Evolutionary conservation across 2,329 filamentous ascomycete species (phyloP).

Genomic region (Stachybotrys chlorohalonatus): DNA sequence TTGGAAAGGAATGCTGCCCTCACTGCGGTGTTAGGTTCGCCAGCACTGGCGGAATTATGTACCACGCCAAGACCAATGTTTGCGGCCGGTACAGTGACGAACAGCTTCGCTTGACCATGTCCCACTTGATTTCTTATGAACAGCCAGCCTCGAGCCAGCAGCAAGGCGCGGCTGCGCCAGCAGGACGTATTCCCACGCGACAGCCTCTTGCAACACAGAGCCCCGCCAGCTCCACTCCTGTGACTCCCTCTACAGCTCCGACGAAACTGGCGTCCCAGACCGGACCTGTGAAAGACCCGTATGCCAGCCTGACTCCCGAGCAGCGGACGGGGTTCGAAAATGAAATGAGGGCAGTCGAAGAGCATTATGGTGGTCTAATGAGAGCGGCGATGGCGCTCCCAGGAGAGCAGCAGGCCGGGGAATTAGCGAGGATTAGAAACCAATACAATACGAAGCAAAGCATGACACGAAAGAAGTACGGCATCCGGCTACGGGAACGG

Average conservation of each 20-base stretch:
- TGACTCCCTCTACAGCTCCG: background rate
- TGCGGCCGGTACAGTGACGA: conserved; percentile 32
- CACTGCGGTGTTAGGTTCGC: conserved; percentile 36
- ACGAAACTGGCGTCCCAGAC: conserved; percentile 2
- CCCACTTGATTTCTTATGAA: background rate
- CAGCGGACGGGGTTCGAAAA: conserved; percentile 13
- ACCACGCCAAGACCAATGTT: conserved; percentile 34
- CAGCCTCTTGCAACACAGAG: background rate
- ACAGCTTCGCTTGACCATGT: background rate
- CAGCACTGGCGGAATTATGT: conserved; percentile 29
- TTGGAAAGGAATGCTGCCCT: conserved; percentile 28
- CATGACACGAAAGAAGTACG: conserved; percentile 47
- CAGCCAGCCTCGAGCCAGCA: background rate
- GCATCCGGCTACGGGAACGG: conserved; percentile 42
- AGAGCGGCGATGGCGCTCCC: conserved; percentile 28
- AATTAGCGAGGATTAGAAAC: conserved; percentile 37
- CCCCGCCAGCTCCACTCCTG: background rate
- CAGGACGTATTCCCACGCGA: background rate
- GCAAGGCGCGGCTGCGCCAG: background rate
- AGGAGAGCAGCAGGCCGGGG: conserved; percentile 21
- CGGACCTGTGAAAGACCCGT: conserved; percentile 26
- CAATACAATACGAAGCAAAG: conserved; percentile 47
- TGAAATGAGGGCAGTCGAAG: conserved; percentile 20
- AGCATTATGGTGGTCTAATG: conserved; percentile 30
- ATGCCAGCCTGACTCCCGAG: conserved; percentile 30